Base-by-base conservation (phyloP, 2,329 filamentous ascomycete genomes). In the Penicillium sp. region DNA sequence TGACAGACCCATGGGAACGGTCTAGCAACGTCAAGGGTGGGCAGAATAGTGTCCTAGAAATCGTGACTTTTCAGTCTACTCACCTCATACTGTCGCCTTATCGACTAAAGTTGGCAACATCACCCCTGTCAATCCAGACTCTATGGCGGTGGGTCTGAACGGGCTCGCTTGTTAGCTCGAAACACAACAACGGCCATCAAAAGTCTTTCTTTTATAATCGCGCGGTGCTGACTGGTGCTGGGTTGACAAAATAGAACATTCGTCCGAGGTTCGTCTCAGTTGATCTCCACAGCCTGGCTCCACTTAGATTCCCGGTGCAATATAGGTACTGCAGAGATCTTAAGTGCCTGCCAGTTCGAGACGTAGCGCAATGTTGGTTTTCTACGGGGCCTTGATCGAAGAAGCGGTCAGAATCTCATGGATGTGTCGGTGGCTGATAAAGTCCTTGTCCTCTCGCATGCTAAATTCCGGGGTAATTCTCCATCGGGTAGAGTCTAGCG, bases 361-460 rank as follows among this genome's bases (percentile, higher is more conserved):
- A 31, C 10, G 28, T 54, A 54, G 51, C 40, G 49, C 27, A 16
- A 10, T 31, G 27, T 35, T 34, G 24, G 41, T 28, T 10, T 36
- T 39, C 3, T 18, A 29, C 38, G 40, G 40, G 39, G 34, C 29
- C 32, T 23, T 35, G 40, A 37, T 47, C 35, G 28, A 34, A 55
- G 29, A 42, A 50, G 52, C 52, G 52, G 52, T 52, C 52, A 49
- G 42, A 35, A 40, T 29, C 24, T 31, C 37, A 23, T 29, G 32
- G 42, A 42, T 40, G 35, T 34, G 20, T 22, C 3, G 29, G 40
- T 47, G 43, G 36, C 37, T 42, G 35, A 46, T 49, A 34, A 23
- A 27, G 28, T 42, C 39, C 32, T 4, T 27, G 26, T 11, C 31
- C 31, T 18, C 16, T 8, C 8, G n/a, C 6, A 31, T 34, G 16